Base-by-base conservation (phyloP, 2,329 filamentous ascomycete species). In the Trichophyton mentagrophytes region DNA sequence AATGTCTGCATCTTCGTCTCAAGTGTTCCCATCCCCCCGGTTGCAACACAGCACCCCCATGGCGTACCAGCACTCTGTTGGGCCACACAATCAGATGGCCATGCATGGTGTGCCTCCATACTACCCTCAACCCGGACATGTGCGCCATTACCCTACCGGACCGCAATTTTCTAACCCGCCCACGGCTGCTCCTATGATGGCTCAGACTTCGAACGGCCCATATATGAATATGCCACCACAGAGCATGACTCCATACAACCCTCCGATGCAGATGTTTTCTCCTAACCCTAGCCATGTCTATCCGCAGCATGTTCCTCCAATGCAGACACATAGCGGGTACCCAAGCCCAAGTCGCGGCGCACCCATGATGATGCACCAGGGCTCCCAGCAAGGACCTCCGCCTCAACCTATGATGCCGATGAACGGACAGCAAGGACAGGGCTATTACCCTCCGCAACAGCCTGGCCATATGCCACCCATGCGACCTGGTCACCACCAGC, bases 301-400 rank as follows among this genome's bases (percentile, higher is more conserved):
- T 64, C 80, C 81, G 40, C 79, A 79, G 49, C 78, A 79, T 67
- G 74, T 69, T 20, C 74, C 78, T 64, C 76, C 77, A 44, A 67
- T 77, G 63, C 78, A 80, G 61, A 78, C 78, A 60, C 83, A 86
- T 20, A 88, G 83, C 49, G 89, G 90, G 15, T 96, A 89, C 69
- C 88, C 90, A n/a, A 96, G 92, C 70, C 92, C 92, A 0, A 85
- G 89, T 61, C 84, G 90, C 56, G 85, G 86, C 20, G 89, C 93
- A 11, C 86, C 89, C 1, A 90, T 95, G 85, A 97, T 97, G 92
- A 88, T 86, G 68, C 91, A 91, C 66, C 90, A 96, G 75, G 89
- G 89, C 60, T 96, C 91, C 30, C 92, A 96, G 69, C 91, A 95
- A 72, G 90, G 91, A 46, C 90, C 95, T 70, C 79, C 79, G 61